Percentiles rank a stretch among this genome's conserved stretches.
phyloP scores from a whole-genome alignment of 768 basidiomycete species.

The Ephemerocybe angulata region DNA sequence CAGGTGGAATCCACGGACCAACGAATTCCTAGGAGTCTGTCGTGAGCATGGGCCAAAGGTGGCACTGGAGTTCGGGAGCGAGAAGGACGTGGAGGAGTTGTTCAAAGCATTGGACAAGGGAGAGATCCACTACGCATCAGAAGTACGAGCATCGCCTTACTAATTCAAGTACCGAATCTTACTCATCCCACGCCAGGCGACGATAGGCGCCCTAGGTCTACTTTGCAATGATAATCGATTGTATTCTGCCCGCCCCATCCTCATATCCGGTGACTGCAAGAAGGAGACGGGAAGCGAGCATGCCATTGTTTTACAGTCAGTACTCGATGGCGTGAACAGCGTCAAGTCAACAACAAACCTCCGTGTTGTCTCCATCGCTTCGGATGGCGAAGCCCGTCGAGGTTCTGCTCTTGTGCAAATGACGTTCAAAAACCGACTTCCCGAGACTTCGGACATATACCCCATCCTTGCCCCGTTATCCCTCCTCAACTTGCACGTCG shows the following conservation, averaged over 20 bases:
- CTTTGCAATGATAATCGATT: slow-evolving; percentile 21
- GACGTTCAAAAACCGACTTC: too few relatives aligned
- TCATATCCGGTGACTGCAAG: slow-evolving; percentile 29
- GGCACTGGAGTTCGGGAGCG: slow-evolving; percentile 17
- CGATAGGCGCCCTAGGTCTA: slow-evolving; percentile 24
- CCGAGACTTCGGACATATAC: too few relatives aligned
- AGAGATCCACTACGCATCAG: slow-evolving; percentile 20
- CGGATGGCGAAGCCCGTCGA: too few relatives aligned
- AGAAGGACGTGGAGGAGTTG: slow-evolving; percentile 21
- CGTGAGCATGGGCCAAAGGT: slow-evolving; percentile 20
- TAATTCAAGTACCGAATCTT: neutral
- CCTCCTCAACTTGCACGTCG: too few relatives aligned
- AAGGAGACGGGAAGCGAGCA: slow-evolving; percentile 22
- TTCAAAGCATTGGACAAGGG: slow-evolving; percentile 15
- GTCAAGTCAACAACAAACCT: slow-evolving; percentile 5
- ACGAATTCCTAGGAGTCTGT: slow-evolving; percentile 26
- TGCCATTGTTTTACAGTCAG: slow-evolving; percentile 12
- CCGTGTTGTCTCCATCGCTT: slow-evolving; percentile 18
- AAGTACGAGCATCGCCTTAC: slow-evolving; percentile 14
- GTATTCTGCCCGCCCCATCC: slow-evolving; percentile 22
- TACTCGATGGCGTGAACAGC: slow-evolving; percentile 12
- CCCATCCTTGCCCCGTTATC: too few relatives aligned
- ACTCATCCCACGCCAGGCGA: slow-evolving; percentile 21
- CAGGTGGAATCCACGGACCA: slow-evolving; percentile 22
- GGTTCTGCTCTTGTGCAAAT: too few relatives aligned